Evolutionary conservation across 768 basidiomycete genomes (phyloP).

Genomic region (Strobilomyces echinocephalus): DNA sequence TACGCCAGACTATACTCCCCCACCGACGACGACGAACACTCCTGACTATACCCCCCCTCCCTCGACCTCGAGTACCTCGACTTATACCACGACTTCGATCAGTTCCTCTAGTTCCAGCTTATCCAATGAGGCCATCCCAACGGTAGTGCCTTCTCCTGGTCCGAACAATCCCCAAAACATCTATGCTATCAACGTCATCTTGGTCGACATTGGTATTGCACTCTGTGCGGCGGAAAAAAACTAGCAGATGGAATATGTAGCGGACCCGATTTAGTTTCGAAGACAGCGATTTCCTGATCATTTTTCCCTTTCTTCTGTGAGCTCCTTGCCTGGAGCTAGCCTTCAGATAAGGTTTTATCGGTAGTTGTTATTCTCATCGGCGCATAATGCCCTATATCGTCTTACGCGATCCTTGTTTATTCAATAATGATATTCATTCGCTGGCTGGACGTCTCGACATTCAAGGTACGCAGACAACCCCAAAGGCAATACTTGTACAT

Average conservation of each 20-base stretch:
- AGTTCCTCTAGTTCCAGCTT: slow-evolving; percentile 8
- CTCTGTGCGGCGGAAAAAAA: slow-evolving; percentile 9
- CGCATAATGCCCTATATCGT: slow-evolving; percentile 18
- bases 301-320: not conserved
- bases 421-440: not conserved
- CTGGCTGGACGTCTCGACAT: not conserved
- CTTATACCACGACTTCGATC: slow-evolving; percentile 7
- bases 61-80: slow-evolving; percentile 21
- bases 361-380: slow-evolving; percentile 8
- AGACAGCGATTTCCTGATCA: not conserved
- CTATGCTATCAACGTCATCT: slow-evolving; percentile 30
- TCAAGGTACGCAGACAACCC: not conserved
- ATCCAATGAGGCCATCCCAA: slow-evolving; percentile 24
- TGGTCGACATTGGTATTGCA: slow-evolving; percentile 31
- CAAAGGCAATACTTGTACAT: not conserved
- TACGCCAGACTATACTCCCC: slow-evolving; percentile 18
- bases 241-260: not conserved
- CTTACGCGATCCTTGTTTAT: slow-evolving; percentile 2
- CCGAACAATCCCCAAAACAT: slow-evolving; percentile 32
- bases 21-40: slow-evolving; percentile 14
- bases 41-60: slow-evolving; percentile 17
- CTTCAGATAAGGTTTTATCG: not conserved
- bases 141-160: slow-evolving; percentile 30
- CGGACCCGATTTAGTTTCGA: not conserved
- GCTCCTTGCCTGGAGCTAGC: slow-evolving; percentile 7